Percentiles rank a stretch among this genome's conserved stretches.
These are phyloP conservation scores for Aspergillus homomorphus DNA, from an alignment of 495 filamentous ascomycete genomes.

Conservation along the genomic window DNA sequence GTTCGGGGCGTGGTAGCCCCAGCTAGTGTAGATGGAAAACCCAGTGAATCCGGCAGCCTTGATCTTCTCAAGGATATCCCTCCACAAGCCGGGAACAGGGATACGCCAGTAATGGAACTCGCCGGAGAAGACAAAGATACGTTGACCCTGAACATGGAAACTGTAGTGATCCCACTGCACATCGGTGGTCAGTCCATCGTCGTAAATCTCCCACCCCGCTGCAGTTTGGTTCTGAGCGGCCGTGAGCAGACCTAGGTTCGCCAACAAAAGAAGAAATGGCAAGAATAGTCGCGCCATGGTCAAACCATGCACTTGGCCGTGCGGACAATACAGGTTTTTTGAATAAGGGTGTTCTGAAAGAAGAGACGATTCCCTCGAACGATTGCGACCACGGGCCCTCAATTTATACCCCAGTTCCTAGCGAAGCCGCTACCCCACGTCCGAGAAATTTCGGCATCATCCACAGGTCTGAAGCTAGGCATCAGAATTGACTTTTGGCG, in stretches of 20 bases:
- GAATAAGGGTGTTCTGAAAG: background rate
- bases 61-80: constrained; percentile 60
- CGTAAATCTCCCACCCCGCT: constrained; percentile 46
- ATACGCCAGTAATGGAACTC: constrained; percentile 63
- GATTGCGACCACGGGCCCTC: background rate
- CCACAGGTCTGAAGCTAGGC: background rate
- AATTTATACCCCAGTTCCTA: constrained; percentile 3
- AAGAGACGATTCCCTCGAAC: background rate
- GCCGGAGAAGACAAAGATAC: constrained; percentile 58
- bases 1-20: constrained; percentile 55
- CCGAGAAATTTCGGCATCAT: background rate
- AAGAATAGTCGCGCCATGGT: constrained; percentile 15
- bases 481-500: background rate
- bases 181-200: constrained; percentile 48
- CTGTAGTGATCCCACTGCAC: constrained; percentile 61
- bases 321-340: background rate
- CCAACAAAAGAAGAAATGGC: constrained; percentile 18
- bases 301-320: background rate
- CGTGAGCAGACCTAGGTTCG: constrained; percentile 15
- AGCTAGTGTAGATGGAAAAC: constrained; percentile 54
- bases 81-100: constrained; percentile 57
- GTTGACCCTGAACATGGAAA: constrained; percentile 51
- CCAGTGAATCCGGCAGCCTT: constrained; percentile 59
- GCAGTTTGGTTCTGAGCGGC: constrained; percentile 20
- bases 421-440: background rate